These are phyloP conservation scores for Alisma plantagoaquatica DNA, from an alignment of 106 monocot species.

Conservation along the genomic window DNA sequence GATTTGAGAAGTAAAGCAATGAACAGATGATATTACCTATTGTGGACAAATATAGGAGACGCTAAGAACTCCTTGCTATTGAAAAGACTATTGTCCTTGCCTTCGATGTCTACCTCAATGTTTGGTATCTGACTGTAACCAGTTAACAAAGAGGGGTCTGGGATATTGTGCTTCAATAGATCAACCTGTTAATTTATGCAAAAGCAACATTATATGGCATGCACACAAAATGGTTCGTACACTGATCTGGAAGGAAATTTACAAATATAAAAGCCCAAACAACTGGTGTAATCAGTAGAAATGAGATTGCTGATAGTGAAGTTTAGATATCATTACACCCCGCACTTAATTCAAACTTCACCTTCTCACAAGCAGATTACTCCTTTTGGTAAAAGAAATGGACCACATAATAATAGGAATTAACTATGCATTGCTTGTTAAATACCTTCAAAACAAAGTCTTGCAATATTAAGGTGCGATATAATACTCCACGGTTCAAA, in stretches of 20 bases:
- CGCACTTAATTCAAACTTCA: too few relatives aligned
- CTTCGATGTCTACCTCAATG: slow-evolving; percentile 51
- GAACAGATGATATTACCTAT: too few relatives aligned
- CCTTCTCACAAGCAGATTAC: too few relatives aligned
- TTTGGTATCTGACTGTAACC: slow-evolving; percentile 26
- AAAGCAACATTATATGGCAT: background rate
- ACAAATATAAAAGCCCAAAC: background rate
- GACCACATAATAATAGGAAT: too few relatives aligned
- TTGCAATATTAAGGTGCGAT: too few relatives aligned
- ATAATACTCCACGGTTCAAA: too few relatives aligned
- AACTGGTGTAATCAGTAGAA: background rate
- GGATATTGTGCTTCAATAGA: slow-evolving; percentile 85
- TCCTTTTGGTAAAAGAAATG: too few relatives aligned
- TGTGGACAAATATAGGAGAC: slow-evolving; percentile 64
- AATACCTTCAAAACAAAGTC: too few relatives aligned
- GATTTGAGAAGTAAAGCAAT: too few relatives aligned
- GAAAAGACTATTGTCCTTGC: slow-evolving; percentile 15
- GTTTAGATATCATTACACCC: too few relatives aligned
- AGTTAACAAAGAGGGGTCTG: slow-evolving; percentile 66
- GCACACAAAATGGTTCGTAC: background rate
- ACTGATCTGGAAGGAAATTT: background rate
- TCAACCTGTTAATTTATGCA: slow-evolving; percentile 43
- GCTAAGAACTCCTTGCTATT: slow-evolving; percentile 47
- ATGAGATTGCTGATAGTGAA: background rate
- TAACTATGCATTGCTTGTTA: too few relatives aligned